These are phyloP conservation scores for Chaetomium tenue DNA, from an alignment of 495 filamentous ascomycete species.

Conservation along the genomic window DNA sequence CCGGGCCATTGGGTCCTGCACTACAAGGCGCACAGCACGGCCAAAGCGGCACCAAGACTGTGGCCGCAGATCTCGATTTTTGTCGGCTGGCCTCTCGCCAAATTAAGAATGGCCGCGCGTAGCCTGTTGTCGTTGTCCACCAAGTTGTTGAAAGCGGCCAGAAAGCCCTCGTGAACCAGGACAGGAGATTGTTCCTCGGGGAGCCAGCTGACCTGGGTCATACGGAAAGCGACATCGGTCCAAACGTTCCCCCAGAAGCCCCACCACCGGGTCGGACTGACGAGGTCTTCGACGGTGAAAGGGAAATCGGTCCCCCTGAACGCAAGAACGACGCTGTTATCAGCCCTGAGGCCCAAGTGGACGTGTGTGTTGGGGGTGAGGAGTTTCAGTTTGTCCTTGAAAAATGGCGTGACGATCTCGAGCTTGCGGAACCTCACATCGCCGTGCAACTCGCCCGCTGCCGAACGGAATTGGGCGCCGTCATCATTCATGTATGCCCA, in stretches of 20 bases:
- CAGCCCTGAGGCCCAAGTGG: constrained; percentile 3
- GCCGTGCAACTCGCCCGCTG: neutral
- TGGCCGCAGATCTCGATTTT: constrained; percentile 17
- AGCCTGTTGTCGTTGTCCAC: neutral
- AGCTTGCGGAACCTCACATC: constrained; percentile 16
- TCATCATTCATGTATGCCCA: constrained; percentile 16
- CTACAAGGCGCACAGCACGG: constrained; percentile 11
- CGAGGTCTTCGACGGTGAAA: constrained; percentile 7
- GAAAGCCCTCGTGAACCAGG: constrained; percentile 13
- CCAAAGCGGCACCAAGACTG: constrained; percentile 14
- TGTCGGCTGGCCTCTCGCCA: neutral
- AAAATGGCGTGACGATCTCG: constrained; percentile 4
- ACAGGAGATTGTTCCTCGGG: neutral
- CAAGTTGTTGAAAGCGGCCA: constrained; percentile 10
- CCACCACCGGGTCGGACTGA: constrained; percentile 13
- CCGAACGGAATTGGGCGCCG: constrained; percentile 7
- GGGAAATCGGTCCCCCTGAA: constrained; percentile 17
- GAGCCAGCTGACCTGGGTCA: constrained; percentile 10
- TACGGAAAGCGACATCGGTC: constrained; percentile 15
- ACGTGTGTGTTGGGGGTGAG: constrained; percentile 16
- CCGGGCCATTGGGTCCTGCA: constrained; percentile 11
- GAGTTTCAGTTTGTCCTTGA: neutral
- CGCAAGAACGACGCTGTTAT: constrained; percentile 7
- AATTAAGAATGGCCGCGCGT: neutral
- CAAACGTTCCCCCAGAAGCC: constrained; percentile 15